These are phyloP conservation scores for Diacronema lutheri DNA, from an alignment of 78 protist species.

Conservation along the genomic window DNA sequence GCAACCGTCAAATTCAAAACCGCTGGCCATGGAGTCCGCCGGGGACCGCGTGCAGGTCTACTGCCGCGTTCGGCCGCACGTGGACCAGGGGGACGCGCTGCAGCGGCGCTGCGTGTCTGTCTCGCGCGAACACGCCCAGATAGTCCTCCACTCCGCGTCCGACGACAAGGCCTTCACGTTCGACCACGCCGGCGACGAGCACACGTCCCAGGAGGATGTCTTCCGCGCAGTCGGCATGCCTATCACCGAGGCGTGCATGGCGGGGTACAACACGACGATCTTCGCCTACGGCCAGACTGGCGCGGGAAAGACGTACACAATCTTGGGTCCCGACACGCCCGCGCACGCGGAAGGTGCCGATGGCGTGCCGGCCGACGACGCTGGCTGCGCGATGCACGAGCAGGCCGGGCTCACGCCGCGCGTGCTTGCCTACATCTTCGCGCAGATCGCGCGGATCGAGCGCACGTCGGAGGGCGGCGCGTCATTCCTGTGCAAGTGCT, in stretches of 20 bases:
- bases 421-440: too few species aligned
- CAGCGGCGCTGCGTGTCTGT: too few species aligned
- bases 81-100: too few species aligned
- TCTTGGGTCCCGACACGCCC: slow-evolving; percentile 62
- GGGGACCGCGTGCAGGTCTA: too few species aligned
- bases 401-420: too few species aligned
- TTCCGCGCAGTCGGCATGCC: slow-evolving; percentile 27
- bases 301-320: slow-evolving; percentile 64
- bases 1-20: too few species aligned
- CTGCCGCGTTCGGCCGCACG: too few species aligned
- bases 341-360: slow-evolving; percentile 52
- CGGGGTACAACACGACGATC: slow-evolving; percentile 32
- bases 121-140: not conserved
- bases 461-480: not conserved
- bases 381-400: too few species aligned
- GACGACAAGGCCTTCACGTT: slow-evolving; percentile 36
- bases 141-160: slow-evolving; percentile 9
- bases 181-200: slow-evolving; percentile 2
- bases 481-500: slow-evolving; percentile 31
- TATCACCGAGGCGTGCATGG: not conserved
- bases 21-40: too few species aligned
- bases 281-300: slow-evolving; percentile 66
- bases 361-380: too few species aligned
- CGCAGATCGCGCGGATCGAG: too few species aligned
- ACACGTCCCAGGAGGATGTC: slow-evolving; percentile 40